Evolutionary conservation across 345 rosid species (phyloP), one percentile per base, ranked within the genome.

Genomic region (Iberis pinnata): DNA sequence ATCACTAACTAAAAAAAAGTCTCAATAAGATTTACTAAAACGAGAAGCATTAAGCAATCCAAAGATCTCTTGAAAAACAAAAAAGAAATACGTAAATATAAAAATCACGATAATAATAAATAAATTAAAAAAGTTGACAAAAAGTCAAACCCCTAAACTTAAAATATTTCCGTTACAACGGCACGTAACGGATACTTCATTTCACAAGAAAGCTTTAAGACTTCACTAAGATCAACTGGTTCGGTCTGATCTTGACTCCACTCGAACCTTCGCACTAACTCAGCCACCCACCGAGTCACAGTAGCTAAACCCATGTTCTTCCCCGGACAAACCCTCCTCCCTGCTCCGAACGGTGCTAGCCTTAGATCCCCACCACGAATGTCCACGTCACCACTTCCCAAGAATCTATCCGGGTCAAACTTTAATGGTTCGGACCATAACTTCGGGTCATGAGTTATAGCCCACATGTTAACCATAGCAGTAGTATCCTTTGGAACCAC

Each of bases 391-490:
- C 19, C 63, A 40, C 9, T 8, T 39, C 36, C 70, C 33, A 73
- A 6, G 65, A 86, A 83, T 67, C 97, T 72, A 70, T 82, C 95
- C 12, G 97, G 97, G 12, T 46, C 55, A 39, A 81, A 89, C 58
- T 57, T 61, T 0, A 52, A 42, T 2, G 97, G 93, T 22, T 83
- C 63, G 11, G 53, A 60, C 97, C 97, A 89, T 27, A 83, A 75
- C 4, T 11, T 18, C 0, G 80, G 73, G 64, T 86, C 95, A 53
- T 82, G 95, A 1, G 90, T 71, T 33, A 89, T 89, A 42, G 97
- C 97, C 97, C 97, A 89, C 97, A 89, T 89, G 83, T 89, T 89
- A 55, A 86, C 80, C 95, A 89, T 86, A 0, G 97, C 97, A 1
- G 90, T 86, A 4, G 97, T 89, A 26, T 76, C 70, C 52, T 79